Evolutionary conservation across 2,329 filamentous ascomycete species (phyloP).

Genomic region (Pseudocercospora cruenta): DNA sequence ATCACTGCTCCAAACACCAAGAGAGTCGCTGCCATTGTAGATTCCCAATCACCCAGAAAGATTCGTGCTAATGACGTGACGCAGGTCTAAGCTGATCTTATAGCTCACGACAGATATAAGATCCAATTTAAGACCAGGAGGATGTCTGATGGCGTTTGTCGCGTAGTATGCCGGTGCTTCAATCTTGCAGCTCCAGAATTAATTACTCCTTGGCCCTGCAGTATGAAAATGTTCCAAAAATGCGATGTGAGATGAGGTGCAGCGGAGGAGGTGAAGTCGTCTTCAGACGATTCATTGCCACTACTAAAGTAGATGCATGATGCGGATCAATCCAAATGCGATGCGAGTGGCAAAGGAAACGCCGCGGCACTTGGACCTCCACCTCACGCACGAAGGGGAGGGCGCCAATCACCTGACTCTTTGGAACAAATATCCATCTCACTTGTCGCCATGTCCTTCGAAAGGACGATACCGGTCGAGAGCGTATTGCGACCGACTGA

Average conservation of each 20-base stretch:
- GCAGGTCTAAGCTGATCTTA: background rate
- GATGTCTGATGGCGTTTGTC: background rate
- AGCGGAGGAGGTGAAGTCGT: background rate
- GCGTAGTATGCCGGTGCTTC: background rate
- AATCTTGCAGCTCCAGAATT: background rate
- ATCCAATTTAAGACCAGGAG: background rate
- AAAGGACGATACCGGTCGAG: too few relatives aligned
- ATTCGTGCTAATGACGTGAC: background rate
- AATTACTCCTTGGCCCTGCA: background rate
- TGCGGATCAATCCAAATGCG: background rate
- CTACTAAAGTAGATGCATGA: slow-evolving; percentile 1
- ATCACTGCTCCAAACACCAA: slow-evolving; percentile 30
- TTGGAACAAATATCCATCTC: background rate
- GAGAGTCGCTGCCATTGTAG: slow-evolving; percentile 33
- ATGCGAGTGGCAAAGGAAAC: background rate
- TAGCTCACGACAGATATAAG: background rate
- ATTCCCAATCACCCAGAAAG: background rate
- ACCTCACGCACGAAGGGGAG: background rate
- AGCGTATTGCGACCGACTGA: too few relatives aligned
- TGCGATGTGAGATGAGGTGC: background rate
- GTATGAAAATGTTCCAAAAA: background rate
- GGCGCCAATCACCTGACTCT: background rate
- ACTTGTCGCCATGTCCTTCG: too few relatives aligned
- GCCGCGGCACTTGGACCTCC: background rate
- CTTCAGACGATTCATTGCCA: background rate